Evolutionary conservation across 306 rosid genomes (phyloP).

Genomic region (Ormosia semicastrata): DNA sequence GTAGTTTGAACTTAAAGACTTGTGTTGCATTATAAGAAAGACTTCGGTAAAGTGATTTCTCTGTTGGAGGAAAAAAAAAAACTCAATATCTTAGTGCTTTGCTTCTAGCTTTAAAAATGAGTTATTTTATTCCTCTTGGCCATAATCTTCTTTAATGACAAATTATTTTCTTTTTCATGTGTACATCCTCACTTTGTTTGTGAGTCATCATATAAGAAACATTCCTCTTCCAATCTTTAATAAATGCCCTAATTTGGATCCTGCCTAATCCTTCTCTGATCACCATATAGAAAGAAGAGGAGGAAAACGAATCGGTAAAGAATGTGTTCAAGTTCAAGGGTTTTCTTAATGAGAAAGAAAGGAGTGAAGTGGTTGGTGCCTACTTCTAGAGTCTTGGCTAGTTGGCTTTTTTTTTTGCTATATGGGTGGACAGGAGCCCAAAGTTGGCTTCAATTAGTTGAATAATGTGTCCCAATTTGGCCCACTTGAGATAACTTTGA

Average conservation of each 20-base stretch:
- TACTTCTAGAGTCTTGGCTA: neutral
- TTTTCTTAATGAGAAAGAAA: constrained; percentile 37
- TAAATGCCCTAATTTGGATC: neutral
- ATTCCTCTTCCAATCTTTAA: constrained; percentile 15
- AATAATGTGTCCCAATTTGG: neutral
- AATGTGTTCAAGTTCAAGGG: neutral
- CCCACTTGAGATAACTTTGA: neutral
- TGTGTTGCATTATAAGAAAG: neutral
- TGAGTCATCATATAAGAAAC: constrained; percentile 9
- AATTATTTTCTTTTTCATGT: neutral
- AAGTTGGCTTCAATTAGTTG: neutral
- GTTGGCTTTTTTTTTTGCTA: neutral
- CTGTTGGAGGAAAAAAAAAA: neutral
- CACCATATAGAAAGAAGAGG: neutral
- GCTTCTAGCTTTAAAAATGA: neutral
- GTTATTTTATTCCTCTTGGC: neutral
- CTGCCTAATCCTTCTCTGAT: constrained; percentile 12
- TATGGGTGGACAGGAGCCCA: too few species aligned
- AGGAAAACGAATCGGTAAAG: neutral
- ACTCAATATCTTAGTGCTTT: neutral
- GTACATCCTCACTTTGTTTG: neutral
- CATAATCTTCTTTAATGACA: neutral
- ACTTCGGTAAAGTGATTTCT: neutral
- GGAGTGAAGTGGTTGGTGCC: constrained; percentile 1
- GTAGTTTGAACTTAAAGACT: neutral